Evolutionary conservation across 2,329 filamentous ascomycete genomes (phyloP), one percentile per base, ranked within the genome.

Genomic region (Clonostachys chloroleuca): DNA sequence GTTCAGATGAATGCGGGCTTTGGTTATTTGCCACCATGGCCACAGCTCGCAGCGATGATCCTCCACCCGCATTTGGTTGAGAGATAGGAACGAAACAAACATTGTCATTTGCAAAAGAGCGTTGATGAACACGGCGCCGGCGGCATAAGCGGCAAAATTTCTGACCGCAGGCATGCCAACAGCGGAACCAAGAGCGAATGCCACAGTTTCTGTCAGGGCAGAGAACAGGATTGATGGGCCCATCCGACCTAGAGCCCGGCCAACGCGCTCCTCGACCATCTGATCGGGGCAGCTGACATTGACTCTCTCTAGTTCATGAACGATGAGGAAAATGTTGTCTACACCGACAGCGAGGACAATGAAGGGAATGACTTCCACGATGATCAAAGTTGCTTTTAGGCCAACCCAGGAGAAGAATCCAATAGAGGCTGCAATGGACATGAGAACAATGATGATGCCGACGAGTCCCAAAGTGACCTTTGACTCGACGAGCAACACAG

Each of bases 311-410:
- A 99, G 95, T 66, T 99, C 94, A 66, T 99, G 94, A 1, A 99
- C 94, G 49, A 99, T 96, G 47, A 99, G 74, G 70, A 99, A 99
- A 58, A 99, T 97, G 61, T 99, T 99, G 76, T 99, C 94, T 4
- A 99, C 95, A 42, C 94, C 94, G 30, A 99, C 92, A 12, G 94
- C 94, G 17, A 99, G 73, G 10, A 99, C 92, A 53, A 99, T 85
- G 67, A 99, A 99, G 0, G 94, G 94, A 54, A 99, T 99, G 51
- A 99, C 94, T 62, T 99, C 94, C 5, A 95, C 92, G 51, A 99
- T 99, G 59, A 99, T 99, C 54, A 99, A 74, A 0, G 94, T 99
- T 13, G 92, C 94, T 68, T 95, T 96, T 59, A 99, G 81, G 2
- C 92, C 92, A 36, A 84, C 80, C 63, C 90, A 94, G 1, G 94